Conservation (phyloP, 1,284 basidiomycete species). For the Polyporus tsugae region DNA sequence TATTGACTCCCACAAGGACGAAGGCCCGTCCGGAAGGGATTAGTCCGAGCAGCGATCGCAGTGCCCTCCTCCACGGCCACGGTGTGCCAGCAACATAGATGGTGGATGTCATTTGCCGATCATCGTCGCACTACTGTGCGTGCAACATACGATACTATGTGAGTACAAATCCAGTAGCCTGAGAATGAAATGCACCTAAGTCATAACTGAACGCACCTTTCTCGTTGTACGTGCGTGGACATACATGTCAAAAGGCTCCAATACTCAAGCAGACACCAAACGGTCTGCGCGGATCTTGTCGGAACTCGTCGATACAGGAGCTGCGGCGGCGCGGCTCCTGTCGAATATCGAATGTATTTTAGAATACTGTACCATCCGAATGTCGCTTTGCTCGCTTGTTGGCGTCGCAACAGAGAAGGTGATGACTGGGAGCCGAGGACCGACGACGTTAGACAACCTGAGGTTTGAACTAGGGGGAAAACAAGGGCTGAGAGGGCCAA, state of each 20-base stretch:
- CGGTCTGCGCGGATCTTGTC: not conserved
- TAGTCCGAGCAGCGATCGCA: not conserved
- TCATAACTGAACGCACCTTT: no score
- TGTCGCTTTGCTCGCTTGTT: not conserved
- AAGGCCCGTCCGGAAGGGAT: not conserved
- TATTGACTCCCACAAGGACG: not conserved
- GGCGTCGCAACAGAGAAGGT: not conserved
- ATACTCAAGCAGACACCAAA: not conserved
- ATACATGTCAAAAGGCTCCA: not conserved
- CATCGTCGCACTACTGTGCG: no score
- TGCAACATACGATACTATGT: no score
- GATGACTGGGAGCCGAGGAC: not conserved
- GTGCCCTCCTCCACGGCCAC: no score
- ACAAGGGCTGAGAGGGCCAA: not conserved
- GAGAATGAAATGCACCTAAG: no score
- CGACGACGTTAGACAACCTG: not conserved
- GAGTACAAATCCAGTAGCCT: no score
- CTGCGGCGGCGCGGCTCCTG: no score
- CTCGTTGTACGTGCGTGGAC: no score
- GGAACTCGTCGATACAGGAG: no score
- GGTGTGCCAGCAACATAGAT: no score
- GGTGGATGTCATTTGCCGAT: no score
- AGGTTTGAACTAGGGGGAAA: not conserved
- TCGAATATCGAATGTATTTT: constrained; percentile 1
- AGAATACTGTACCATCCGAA: not conserved